phyloP scores from a whole-genome alignment of 345 rosid species.

The Heritiera fomes region DNA sequence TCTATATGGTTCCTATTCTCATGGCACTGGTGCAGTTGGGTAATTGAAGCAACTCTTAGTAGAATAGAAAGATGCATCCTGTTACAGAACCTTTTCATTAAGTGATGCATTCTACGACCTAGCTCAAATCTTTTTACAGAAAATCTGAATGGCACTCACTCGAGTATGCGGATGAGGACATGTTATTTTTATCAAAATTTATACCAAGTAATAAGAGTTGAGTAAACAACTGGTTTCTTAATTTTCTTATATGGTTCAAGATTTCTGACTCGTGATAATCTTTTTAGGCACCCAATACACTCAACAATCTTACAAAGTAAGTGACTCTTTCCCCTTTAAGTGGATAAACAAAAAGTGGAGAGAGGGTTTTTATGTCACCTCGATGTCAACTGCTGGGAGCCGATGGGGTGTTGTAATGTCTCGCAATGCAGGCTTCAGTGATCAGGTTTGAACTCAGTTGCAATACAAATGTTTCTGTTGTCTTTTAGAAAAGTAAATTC shows the following conservation, averaged over 20 bases:
- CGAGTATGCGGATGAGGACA: neutral
- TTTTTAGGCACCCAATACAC: conserved; percentile 76
- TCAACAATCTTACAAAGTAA: conserved; percentile 96
- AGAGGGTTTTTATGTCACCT: conserved; percentile 96
- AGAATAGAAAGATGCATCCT: conserved; percentile 1
- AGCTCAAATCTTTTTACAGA: neutral
- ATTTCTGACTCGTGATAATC: conserved; percentile 16
- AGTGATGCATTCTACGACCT: neutral
- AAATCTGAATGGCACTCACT: neutral
- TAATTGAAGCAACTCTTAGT: neutral
- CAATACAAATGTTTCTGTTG: neutral
- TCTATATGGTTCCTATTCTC: neutral
- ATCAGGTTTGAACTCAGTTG: conserved; percentile 57
- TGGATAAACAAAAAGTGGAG: conserved; percentile 99
- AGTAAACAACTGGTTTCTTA: neutral
- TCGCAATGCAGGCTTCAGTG: conserved; percentile 91
- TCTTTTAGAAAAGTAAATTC: neutral
- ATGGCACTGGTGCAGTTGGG: neutral
- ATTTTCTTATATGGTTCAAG: neutral
- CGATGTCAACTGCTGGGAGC: conserved; percentile 97
- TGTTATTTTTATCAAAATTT: neutral
- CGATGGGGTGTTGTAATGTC: conserved; percentile 99
- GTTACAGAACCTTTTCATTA: neutral
- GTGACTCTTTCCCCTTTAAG: conserved; percentile 94
- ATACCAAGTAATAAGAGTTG: neutral